Base-by-base conservation (phyloP, 164 flowering plant genomes). In the Akebia trifoliata region DNA sequence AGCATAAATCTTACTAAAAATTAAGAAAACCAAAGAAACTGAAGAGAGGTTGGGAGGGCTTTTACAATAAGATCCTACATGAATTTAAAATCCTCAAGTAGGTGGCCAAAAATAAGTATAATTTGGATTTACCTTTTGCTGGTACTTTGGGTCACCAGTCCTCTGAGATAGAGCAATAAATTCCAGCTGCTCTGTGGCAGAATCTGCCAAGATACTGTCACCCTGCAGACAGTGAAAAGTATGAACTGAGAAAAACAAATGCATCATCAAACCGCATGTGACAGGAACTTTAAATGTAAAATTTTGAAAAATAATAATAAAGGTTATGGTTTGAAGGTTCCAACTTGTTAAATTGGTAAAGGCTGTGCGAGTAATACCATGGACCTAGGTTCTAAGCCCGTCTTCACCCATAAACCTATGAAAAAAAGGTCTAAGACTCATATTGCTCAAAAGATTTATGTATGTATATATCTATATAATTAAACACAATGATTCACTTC, bases 151-250 rank as follows among this genome's bases (percentile, higher is more conserved):
- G 53, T 93, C 91, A 44, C 90, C 90, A 28, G 94, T 86, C 73
- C 99, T 88, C 29, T 94, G 95, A 37, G 99, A 88, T 61, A 94
- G 85, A 61, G 95, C 96, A 82, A 90, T 90, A 57, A 94, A 88
- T 59, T 94, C 99, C 38, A 94, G 74, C 74, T 94, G 99, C 73
- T 94, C 99, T 26, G 99, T 90, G 58, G 88, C 96, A 67, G 96
- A 85, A 85, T 94, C 97, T 22, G 99, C 99, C 49, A 94, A 78
- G 57, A 94, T 80, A 71, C 97, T 90, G 4, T 78, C 66, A 42
- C 96, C 95, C 99, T 94, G 61, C 35, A n/a, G 57, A 59, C 22
- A 66, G 54, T 8, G 6, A 44, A 26, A 45, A 12, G 12, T 18
- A 31, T 61, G n/a, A 43, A 24, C 17, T 29, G 31, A 25, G 51